Conservation (phyloP, 2,329 filamentous ascomycete genomes). For the Penicillium verrucosum region DNA sequence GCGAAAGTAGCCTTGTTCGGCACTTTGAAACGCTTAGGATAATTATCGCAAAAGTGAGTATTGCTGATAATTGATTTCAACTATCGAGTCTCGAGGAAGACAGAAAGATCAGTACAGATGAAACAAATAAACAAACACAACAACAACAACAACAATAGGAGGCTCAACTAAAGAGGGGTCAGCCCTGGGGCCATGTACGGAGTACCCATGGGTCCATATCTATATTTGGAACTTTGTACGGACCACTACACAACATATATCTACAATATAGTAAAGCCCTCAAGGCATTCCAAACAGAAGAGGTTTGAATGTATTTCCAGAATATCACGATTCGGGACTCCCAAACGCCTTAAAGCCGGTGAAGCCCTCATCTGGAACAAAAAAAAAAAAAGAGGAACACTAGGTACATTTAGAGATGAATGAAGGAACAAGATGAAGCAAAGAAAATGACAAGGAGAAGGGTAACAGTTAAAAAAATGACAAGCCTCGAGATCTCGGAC, state of each 20-base stretch:
- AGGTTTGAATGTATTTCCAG: constrained; percentile 13
- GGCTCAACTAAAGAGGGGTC: constrained; percentile 1
- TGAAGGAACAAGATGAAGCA: constrained; percentile 6
- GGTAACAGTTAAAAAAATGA: constrained; percentile 3
- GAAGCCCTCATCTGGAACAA: constrained; percentile 16
- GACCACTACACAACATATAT: neutral
- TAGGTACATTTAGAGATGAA: constrained; percentile 18
- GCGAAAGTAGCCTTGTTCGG: constrained; percentile 9
- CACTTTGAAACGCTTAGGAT: neutral
- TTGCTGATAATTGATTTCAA: neutral
- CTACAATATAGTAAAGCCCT: neutral
- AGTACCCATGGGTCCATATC: constrained; percentile 11
- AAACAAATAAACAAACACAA: neutral
- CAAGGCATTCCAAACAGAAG: neutral
- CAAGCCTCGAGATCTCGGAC: neutral
- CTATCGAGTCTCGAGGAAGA: too few species aligned
- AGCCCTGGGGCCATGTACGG: neutral
- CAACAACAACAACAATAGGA: neutral
- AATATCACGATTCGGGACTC: constrained; percentile 18
- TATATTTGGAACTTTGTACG: constrained; percentile 3
- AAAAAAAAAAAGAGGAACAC: constrained; percentile 11
- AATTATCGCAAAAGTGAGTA: neutral
- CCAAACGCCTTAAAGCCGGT: constrained; percentile 19
- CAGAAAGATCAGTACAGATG: neutral
- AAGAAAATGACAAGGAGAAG: constrained; percentile 13